Base-by-base conservation (phyloP, 2,329 filamentous ascomycete genomes). In the Aspergillus brasiliensis region DNA sequence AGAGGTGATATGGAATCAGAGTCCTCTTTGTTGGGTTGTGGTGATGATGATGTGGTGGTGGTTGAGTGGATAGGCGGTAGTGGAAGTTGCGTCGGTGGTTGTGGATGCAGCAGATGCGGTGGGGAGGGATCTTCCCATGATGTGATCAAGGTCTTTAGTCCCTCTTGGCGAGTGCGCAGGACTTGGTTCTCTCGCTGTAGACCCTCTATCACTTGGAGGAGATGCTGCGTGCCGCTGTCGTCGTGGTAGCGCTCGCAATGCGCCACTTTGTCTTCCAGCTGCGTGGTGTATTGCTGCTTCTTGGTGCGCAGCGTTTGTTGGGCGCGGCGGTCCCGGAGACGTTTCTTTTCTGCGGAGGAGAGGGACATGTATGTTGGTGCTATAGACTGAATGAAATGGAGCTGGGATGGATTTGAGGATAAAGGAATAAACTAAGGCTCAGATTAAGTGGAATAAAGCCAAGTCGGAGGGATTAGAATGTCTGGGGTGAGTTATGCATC, bases 271-370 rank as follows among this genome's bases (percentile, higher is more conserved):
- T 62, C 54, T 59, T 72, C 67, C 8, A 72, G 64, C 23, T 63
- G 49, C 10, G 61, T 17, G 21, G 49, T 61, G 17, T 68, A 62
- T 8, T 64, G 60, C 19, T 64, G 53, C 21, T 68, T 69, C 28
- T 70, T 72, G 31, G 65, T 61, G 31, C 70, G 68, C 3, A 71
- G 63, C 15, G 60, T 68, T 38, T 71, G 66, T 46, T 72, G 70
- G 3, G 70, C 68, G 13, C 62, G 65, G n/a, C 70, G 64, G 55
- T 72, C 70, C 37, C 70, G 62, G 1, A 69, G 58, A 17, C 70
- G 66, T 17, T 72, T 71, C 44, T 58, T 58, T 10, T 58, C 56
- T 19, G 38, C 56, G 0, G 56, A 38, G 3, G 48, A 38, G 25
- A 56, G 28, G 25, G 28, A 28, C 31, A 34, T 34, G 11, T 0